Evolutionary conservation across 345 rosid species (phyloP), one percentile per base, ranked within the genome.

Genomic region (Pistacia vera): DNA sequence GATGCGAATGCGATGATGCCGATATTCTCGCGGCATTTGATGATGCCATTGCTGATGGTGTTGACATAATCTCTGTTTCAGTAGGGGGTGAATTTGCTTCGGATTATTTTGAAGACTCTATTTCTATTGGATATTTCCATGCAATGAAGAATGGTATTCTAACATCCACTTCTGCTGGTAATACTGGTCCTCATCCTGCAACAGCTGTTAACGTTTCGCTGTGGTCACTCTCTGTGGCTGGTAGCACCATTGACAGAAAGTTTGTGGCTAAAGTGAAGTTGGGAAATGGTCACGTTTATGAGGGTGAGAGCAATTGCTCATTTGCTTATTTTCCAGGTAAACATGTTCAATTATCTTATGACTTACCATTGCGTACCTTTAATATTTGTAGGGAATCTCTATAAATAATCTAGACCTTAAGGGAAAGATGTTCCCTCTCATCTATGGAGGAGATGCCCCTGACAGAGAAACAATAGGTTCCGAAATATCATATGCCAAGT

Each of bases 221-320:
- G 3, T 86, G 89, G 88, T 60, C 66, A 41, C 66, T 86, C 63
- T 80, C 90, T 0, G 89, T 87, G 33, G 88, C 87, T 73, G 83
- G 87, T 54, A 79, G 87, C 74, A 66, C 81, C 49, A 83, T 81
- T 60, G 88, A 83, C 61, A 74, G 89, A 22, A 56, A 69, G 62
- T 80, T 86, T 14, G 8, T 66, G 38, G 33, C 33, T 0, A 66
- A 58, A 73, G 70, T 83, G 35, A 74, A 72, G 44, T 63, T 81
- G 51, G 90, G 87, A 6, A 83, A 84, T 68, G 59, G 36, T 25
- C 11, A 73, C 25, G 11, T 56, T 75, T 69, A 70, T 18, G 56
- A 86, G 83, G 83, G 92, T 83, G 46, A 54, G 57, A 12, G 17
- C 13, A 14, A 52, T 25, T 30, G 33, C 3, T 30, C 3, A 30